phyloP scores from a whole-genome alignment of 225 moss, liverwort and hornwort species.

The Neckera pumila region DNA sequence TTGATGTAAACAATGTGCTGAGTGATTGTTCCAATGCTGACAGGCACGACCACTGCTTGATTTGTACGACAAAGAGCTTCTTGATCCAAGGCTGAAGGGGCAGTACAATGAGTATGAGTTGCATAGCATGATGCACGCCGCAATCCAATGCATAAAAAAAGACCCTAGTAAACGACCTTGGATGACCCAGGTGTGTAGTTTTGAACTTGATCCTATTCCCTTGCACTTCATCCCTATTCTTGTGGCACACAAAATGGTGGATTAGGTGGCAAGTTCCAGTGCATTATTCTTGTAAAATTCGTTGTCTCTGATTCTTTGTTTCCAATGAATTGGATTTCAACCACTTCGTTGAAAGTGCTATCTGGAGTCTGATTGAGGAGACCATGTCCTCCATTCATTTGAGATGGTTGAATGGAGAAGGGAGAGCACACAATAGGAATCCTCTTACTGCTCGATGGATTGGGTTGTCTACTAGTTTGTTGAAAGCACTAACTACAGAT shows the following conservation, averaged over 20 bases:
- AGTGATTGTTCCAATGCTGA: not conserved
- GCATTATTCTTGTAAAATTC: not conserved
- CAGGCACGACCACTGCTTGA: conserved; percentile 52
- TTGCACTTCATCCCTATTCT: not conserved
- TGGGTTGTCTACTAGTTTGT: not conserved
- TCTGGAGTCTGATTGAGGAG: not conserved
- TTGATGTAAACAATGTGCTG: not conserved
- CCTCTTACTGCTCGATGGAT: not conserved
- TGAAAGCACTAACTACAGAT: not conserved
- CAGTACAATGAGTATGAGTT: conserved; percentile 43
- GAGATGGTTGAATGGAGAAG: not conserved
- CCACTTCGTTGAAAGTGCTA: not conserved
- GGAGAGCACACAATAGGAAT: not conserved
- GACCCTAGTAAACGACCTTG: conserved; percentile 46
- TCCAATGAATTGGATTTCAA: not conserved
- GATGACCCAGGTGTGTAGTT: conserved; percentile 40
- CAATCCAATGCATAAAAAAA: conserved; percentile 38
- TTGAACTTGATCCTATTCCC: not conserved
- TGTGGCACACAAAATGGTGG: not conserved
- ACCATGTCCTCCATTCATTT: not conserved
- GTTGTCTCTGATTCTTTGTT: not conserved
- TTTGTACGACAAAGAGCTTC: conserved; percentile 19
- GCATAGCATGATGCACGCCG: conserved; percentile 61
- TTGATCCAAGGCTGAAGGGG: conserved; percentile 40
- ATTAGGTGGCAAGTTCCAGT: not conserved